Base-by-base conservation (phyloP, 148 eudicot species). In the Nyssa sinensis region DNA sequence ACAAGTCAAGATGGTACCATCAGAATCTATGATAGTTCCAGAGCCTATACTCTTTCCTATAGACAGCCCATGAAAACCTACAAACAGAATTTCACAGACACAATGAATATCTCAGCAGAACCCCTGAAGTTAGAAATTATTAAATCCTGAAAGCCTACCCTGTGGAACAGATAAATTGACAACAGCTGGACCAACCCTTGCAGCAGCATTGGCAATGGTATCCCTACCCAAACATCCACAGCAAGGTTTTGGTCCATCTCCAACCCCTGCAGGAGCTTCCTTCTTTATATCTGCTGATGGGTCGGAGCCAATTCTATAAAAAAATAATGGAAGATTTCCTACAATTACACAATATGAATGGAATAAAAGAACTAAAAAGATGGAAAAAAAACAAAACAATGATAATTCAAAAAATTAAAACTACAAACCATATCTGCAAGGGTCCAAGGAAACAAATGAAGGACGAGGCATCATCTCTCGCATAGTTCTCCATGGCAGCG, bases 151-250 rank as follows among this genome's bases (percentile, higher is more conserved):
- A 35, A 25, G 39, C 37, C 75, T 84, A 89, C 98, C 88, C 77
- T 83, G 81, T 14, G 91, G 92, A 60, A 90, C 97, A 37, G 96
- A 88, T 64, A 94, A 70, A 81, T 92, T 92, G 74, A 94, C 97
- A 39, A 94, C 96, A 78, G 98, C 93, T 67, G 97, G 92, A 77
- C 96, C 88, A 81, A 92, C 90, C 83, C 75, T 87, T 72, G 98
- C 93, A 82, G 97, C 93, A 33, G 98, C 98, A 81, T 93, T 84
- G 37, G 93, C 92, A 75, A 93, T 86, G 69, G 92, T 85, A 70
- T 93, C 93, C 69, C 87, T 84, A 55, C 90, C 88, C 66, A 91
- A 81, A 77, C 92, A 91, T 73, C 76, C 84, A 55, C 83, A 83
- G 69, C 86, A 79, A 75, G 83, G 81, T 68, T 77, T 84, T 5